These are phyloP conservation scores for Cinnamomum chago DNA, from an alignment of 164 flowering plant genomes.

Conservation along the genomic window DNA sequence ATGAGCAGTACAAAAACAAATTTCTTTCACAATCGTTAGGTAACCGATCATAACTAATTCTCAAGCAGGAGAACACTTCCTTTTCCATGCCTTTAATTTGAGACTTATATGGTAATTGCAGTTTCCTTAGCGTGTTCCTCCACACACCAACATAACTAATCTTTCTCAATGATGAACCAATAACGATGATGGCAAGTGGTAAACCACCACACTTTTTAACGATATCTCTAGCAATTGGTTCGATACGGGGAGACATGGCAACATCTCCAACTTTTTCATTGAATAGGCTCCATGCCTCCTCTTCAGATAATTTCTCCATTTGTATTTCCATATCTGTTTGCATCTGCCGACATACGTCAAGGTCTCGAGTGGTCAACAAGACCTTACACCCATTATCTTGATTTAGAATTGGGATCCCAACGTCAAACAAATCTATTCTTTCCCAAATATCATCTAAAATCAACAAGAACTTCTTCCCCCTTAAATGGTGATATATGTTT, in stretches of 20 bases:
- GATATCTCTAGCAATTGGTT: background rate
- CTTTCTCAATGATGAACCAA: background rate
- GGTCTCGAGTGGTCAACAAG: background rate
- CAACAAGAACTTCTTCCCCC: background rate
- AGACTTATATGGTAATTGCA: background rate
- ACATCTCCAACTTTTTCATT: background rate
- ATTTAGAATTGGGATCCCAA: background rate
- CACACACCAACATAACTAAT: background rate
- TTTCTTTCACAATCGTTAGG: background rate
- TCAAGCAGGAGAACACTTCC: background rate
- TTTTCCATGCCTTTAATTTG: background rate
- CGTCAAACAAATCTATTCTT: background rate
- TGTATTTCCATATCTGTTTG: background rate
- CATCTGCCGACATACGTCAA: background rate
- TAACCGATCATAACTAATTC: background rate
- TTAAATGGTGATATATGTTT: background rate
- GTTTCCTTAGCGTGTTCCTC: background rate
- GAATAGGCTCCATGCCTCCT: conserved; percentile 1
- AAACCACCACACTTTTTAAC: background rate
- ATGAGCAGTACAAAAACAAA: background rate
- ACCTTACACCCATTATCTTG: background rate
- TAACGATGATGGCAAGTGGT: background rate
- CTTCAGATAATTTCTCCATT: background rate
- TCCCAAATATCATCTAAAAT: conserved; percentile 6
- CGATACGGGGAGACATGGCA: background rate